Evolutionary conservation across 1,284 basidiomycete species (phyloP), one percentile per base, ranked within the genome.

Genomic region (Malassezia furfur): DNA sequence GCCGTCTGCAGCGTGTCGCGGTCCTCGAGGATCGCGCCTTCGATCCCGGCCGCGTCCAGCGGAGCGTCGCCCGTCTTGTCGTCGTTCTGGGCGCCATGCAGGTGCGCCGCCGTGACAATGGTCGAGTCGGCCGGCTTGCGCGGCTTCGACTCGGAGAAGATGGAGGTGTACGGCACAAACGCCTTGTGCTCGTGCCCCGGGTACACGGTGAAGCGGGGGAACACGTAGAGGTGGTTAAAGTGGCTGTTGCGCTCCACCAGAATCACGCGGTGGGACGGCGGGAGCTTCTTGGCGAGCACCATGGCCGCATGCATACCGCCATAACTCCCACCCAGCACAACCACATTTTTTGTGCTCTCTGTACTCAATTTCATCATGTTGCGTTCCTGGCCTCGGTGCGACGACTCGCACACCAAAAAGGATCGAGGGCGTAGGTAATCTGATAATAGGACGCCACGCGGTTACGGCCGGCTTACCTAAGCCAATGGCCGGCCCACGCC

Each of bases 141-240:
- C 25, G 28, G 30, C 1, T 84, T 82, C 9, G 87, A 81, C 58
- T 87, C 81, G 77, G 90, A 89, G 80, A 87, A 91, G 83, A 91
- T 87, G 60, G 62, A 66, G 14, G 68, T 62, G 67, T 78, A 80
- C 1, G 65, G 78, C 76, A 76, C 81, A 74, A 87, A 84, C 11
- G 74, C 77, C 60, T 79, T 79, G 34, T 78, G 72, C 38, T 77
- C 77, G 44, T 78, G 78, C 7, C 75, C 61, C 5, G 77, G 74
- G 7, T 78, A 54, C 15, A 79, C 74, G 7, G 76, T 71, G 60
- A 76, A 77, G 53, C 80, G 76, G 1, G 79, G 83, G 47, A 85
- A 78, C 48, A 81, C 80, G 71, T 85, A 76, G 30, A 72, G 68
- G 59, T 59, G 72, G 52, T 74, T 74, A 59, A 79, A 78, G 55